Evolutionary conservation across 352 stramenopile species (phyloP), one percentile per base, ranked within the genome.

Genomic region (Phytopythium litorale): DNA sequence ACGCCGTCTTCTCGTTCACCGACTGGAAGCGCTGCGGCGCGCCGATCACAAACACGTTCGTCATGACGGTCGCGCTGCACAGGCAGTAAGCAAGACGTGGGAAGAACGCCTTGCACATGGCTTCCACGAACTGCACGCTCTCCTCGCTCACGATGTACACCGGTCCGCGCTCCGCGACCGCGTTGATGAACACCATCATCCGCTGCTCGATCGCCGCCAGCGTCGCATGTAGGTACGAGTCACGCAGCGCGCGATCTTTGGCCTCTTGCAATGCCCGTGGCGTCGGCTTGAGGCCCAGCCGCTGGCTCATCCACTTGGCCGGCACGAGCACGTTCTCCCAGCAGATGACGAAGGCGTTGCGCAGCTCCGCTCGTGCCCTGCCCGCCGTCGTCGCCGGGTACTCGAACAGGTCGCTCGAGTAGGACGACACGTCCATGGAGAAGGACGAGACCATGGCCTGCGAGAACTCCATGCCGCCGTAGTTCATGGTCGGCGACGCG

Each of bases 81-180:
- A 89, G 73, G 40, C 78, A 89, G 64, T 76, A 89, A 25, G 78
- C 78, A 23, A 89, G 66, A 32, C 80, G 71, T 21, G 80, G 80
- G 60, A 89, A 89, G 50, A 89, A 85, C 8, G 72, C 66, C 50
- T 74, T 75, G 75, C 76, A 89, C 59, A 78, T 74, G 38, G 68
- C 71, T 64, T 89, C 80, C 7, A 89, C 75, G 42, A 87, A 89
- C 50, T 73, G 65, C 49, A 78, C 74, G 50, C 72, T 84, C 52
- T 89, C 72, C 42, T 89, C 78, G 45, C 80, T 88, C 7, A 88
- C 71, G 23, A 89, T 88, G 56, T 83, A 89, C 23, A 89, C 72
- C 13, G 80, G 80, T 0, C 80, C 80, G 23, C 72, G 72, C 11
- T 55, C 61, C 4, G 80, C 82, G 21, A 87, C 64, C 6, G 72